Percentiles rank a stretch among this genome's conserved stretches.
These are phyloP conservation scores for Alternaria infectoria DNA, from an alignment of 2,329 filamentous ascomycete species.

Conservation along the genomic window DNA sequence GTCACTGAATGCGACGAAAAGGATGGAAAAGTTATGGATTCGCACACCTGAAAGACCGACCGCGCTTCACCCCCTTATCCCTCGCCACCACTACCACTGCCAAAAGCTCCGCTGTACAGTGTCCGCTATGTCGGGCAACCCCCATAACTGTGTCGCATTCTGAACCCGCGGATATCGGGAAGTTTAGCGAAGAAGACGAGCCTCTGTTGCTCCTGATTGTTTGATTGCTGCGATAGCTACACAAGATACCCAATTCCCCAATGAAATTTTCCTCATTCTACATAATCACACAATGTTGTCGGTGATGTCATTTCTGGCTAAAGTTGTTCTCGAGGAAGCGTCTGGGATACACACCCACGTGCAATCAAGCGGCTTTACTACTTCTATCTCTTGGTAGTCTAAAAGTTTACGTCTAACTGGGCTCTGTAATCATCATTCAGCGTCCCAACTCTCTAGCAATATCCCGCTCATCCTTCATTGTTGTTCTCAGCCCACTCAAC, in stretches of 20 bases:
- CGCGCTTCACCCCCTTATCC: slow-evolving; percentile 6
- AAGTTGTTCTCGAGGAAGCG: neutral
- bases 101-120: slow-evolving; percentile 33
- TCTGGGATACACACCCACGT: neutral
- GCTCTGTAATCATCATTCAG: neutral
- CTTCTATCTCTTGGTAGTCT: neutral
- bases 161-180: slow-evolving; percentile 1
- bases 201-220: slow-evolving; percentile 13
- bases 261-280: slow-evolving; percentile 18
- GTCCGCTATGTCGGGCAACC: slow-evolving; percentile 29
- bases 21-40: slow-evolving; percentile 25
- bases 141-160: slow-evolving; percentile 1
- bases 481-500: slow-evolving; percentile 75
- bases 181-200: slow-evolving; percentile 3
- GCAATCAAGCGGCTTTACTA: neutral
- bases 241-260: slow-evolving; percentile 40
- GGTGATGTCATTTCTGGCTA: neutral
- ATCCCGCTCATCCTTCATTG: slow-evolving; percentile 7
- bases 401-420: neutral
- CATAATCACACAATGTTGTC: neutral
- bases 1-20: slow-evolving; percentile 14
- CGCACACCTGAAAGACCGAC: slow-evolving; percentile 7
- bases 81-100: slow-evolving; percentile 6
- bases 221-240: slow-evolving; percentile 26
- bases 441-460: neutral